Evolutionary conservation across 2,329 filamentous ascomycete genomes (phyloP).

Genomic region (Myriangium duriaei): DNA sequence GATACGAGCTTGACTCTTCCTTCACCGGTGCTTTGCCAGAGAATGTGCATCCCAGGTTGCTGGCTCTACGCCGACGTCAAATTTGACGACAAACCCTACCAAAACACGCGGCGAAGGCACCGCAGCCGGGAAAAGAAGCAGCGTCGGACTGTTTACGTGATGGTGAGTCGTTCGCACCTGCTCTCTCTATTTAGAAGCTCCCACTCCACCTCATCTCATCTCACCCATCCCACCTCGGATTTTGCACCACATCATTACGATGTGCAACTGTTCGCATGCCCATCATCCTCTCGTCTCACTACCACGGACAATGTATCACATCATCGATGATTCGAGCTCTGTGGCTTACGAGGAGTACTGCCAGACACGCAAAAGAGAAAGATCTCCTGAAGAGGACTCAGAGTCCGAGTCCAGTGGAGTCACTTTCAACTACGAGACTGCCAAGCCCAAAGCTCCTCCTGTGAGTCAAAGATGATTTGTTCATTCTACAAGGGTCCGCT

Average conservation of each 20-base stretch:
- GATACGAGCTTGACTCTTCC: too few relatives aligned
- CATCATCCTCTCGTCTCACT: too few relatives aligned
- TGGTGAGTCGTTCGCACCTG: conserved; percentile 5
- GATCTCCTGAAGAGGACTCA: conserved; percentile 1
- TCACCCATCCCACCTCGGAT: background rate
- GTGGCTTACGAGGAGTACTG: conserved; percentile 10
- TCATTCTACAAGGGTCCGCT: background rate
- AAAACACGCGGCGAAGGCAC: background rate
- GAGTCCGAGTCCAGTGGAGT: conserved; percentile 4
- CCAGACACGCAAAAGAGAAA: conserved; percentile 5
- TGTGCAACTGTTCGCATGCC: too few relatives aligned
- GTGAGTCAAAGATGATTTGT: background rate
- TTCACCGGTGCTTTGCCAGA: too few relatives aligned
- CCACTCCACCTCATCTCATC: background rate
- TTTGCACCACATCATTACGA: too few relatives aligned
- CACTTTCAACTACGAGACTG: conserved; percentile 4
- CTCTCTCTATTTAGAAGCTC: too few relatives aligned
- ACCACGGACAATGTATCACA: conserved; percentile 1
- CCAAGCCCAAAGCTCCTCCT: background rate
- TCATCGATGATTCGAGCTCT: conserved; percentile 9
- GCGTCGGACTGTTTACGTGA: background rate
- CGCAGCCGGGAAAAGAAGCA: background rate
- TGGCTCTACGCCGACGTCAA: conserved; percentile 8
- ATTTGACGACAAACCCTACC: conserved; percentile 4
- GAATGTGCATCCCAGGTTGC: conserved; percentile 7